phyloP scores from a whole-genome alignment of 2,329 filamentous ascomycete genomes.

The Xylaria polymorpha region DNA sequence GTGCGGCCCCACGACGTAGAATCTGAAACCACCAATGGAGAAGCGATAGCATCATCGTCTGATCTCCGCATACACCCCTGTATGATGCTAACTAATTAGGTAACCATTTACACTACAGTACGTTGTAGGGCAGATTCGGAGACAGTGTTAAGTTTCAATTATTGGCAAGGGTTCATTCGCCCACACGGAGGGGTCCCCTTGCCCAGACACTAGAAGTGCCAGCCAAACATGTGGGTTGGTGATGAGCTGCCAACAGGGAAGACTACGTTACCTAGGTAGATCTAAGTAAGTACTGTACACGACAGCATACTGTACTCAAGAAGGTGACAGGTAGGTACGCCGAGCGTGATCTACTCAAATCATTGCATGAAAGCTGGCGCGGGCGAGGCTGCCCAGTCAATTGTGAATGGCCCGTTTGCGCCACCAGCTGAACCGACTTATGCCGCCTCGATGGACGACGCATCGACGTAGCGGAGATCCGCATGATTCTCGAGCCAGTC shows the following conservation, averaged over 20 bases:
- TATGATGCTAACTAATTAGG: constrained; percentile 20
- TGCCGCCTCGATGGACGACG: constrained; percentile 50
- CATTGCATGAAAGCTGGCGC: constrained; percentile 29
- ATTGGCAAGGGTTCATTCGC: constrained; percentile 18
- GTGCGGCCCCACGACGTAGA: constrained; percentile 30
- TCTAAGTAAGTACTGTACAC: too few relatives aligned
- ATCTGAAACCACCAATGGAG: constrained; percentile 45
- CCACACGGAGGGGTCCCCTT: neutral
- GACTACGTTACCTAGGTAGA: neutral
- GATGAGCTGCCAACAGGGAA: constrained; percentile 24
- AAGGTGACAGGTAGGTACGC: neutral
- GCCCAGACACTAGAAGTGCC: constrained; percentile 10
- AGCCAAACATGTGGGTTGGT: constrained; percentile 19
- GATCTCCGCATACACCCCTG: constrained; percentile 35
- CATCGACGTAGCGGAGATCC: constrained; percentile 88
- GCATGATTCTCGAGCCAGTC: constrained; percentile 87
- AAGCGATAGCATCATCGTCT: constrained; percentile 41
- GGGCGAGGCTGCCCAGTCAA: constrained; percentile 19
- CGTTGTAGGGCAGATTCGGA: constrained; percentile 19
- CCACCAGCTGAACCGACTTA: constrained; percentile 38
- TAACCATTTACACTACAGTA: constrained; percentile 26
- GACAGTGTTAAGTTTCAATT: constrained; percentile 34
- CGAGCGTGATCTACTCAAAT: constrained; percentile 4
- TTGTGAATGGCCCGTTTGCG: constrained; percentile 11
- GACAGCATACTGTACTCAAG: too few relatives aligned